Evolutionary conservation across 1,284 basidiomycete genomes (phyloP).

Genomic region (Fomitopsis betulina): DNA sequence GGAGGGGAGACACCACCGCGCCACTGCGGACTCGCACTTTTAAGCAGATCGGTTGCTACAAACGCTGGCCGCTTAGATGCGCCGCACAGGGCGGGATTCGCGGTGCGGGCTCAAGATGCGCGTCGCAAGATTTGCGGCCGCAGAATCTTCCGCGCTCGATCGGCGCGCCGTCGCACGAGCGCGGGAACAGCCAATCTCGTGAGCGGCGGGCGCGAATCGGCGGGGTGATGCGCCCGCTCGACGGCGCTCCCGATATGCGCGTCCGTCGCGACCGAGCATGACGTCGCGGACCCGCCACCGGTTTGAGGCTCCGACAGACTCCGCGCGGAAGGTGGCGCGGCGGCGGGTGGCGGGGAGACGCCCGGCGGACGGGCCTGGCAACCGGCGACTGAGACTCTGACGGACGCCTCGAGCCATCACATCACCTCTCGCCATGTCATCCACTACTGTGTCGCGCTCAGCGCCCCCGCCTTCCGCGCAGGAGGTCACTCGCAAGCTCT

Average conservation of each 20-base stretch:
- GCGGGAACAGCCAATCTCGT: not conserved
- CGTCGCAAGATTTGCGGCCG: not conserved
- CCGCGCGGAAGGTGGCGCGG: constrained; percentile 4
- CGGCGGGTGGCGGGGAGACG: not conserved
- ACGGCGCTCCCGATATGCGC: not conserved
- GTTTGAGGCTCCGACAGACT: constrained; percentile 39
- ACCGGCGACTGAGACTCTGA: not conserved
- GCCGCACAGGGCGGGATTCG: not conserved
- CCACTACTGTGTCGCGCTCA: constrained; percentile 40
- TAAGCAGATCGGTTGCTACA: not conserved
- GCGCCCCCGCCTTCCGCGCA: constrained; percentile 78
- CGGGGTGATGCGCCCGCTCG: constrained; percentile 36
- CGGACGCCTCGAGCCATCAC: not conserved
- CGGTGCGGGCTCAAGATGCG: not conserved
- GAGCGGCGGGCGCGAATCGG: not conserved
- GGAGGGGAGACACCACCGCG: not conserved
- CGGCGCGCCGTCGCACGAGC: not conserved
- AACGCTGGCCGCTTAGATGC: not conserved
- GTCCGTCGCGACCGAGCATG: not conserved
- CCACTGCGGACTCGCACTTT: not conserved
- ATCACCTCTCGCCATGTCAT: constrained; percentile 8
- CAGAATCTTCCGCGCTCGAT: constrained; percentile 9
- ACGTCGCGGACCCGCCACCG: not conserved
- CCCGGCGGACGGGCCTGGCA: not conserved
- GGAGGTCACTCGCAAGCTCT: constrained; percentile 85